phyloP scores from a whole-genome alignment of 345 rosid genomes.

The Iberis pinnata region DNA sequence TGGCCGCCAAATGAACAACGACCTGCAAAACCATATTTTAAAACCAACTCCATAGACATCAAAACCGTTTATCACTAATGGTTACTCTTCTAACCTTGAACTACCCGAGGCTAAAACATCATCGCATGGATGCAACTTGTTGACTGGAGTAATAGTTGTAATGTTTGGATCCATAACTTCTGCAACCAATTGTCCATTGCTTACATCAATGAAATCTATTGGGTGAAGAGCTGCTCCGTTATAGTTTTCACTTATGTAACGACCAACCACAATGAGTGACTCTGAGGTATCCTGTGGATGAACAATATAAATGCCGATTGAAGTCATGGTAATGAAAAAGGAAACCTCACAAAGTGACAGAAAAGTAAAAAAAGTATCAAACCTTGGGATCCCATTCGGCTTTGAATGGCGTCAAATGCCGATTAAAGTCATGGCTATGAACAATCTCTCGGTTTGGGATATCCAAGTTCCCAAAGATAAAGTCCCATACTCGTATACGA shows the following conservation, averaged over 20 bases:
- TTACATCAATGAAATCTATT: slow-evolving; percentile 77
- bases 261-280: slow-evolving; percentile 82
- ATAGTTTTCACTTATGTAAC: slow-evolving; percentile 87
- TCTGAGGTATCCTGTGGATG: slow-evolving; percentile 70
- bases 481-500: slow-evolving; percentile 87
- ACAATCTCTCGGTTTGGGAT: slow-evolving; percentile 93
- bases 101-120: slow-evolving; percentile 94
- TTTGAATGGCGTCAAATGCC: slow-evolving; percentile 84
- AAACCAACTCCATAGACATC: not conserved
- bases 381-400: slow-evolving; percentile 99
- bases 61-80: not conserved
- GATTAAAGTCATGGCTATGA: slow-evolving; percentile 94
- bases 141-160: slow-evolving; percentile 88
- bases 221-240: slow-evolving; percentile 89
- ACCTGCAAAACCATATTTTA: slow-evolving; percentile 47
- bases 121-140: slow-evolving; percentile 86
- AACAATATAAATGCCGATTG: slow-evolving; percentile 13
- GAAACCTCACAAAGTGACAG: not conserved
- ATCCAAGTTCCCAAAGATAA: slow-evolving; percentile 70
- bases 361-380: slow-evolving; percentile 2
- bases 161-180: slow-evolving; percentile 95
- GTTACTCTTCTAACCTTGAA: slow-evolving; percentile 52
- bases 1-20: slow-evolving; percentile 89
- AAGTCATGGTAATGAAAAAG: no score
- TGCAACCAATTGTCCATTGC: slow-evolving; percentile 81